Conservation (phyloP, 2,329 filamentous ascomycete genomes). For the Aureobasidium vineae region DNA sequence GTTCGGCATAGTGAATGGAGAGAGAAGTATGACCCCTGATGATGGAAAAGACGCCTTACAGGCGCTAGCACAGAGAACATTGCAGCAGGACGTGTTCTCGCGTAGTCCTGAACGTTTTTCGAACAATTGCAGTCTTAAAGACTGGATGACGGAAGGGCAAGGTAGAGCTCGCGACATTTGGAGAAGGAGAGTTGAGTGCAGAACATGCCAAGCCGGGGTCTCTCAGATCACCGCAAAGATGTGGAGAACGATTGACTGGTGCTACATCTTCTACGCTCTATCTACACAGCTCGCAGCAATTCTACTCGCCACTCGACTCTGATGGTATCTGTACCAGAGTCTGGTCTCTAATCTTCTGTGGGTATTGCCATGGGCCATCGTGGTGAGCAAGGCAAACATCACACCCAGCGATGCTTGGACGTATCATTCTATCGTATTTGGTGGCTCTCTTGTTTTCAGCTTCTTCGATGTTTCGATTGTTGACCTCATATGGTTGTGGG, state of each 20-base stretch:
- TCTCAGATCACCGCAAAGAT: constrained; percentile 63
- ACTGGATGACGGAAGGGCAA: not conserved
- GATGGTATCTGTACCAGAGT: constrained; percentile 68
- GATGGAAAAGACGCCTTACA: not conserved
- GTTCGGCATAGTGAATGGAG: not conserved
- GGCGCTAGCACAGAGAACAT: not conserved
- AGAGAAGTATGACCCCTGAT: not conserved
- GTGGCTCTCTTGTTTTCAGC: constrained; percentile 65
- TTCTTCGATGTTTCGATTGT: constrained; percentile 57
- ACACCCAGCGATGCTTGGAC: constrained; percentile 60
- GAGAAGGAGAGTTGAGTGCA: not conserved
- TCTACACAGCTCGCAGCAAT: constrained; percentile 65
- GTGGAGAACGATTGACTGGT: constrained; percentile 59
- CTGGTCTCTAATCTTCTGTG: constrained; percentile 65
- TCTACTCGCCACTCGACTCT: constrained; percentile 61
- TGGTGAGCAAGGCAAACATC: constrained; percentile 52
- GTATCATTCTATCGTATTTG: constrained; percentile 66
- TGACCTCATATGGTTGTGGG: constrained; percentile 53
- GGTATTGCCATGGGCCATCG: constrained; percentile 69
- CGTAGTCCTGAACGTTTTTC: not conserved
- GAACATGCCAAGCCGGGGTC: not conserved
- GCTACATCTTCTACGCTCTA: constrained; percentile 67
- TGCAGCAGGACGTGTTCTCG: not conserved
- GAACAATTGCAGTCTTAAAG: not conserved
- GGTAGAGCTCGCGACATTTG: not conserved